Evolutionary conservation across 139 green algal species (phyloP), one percentile per base, ranked within the genome.

Genomic region (Chlorella vulgaris): DNA sequence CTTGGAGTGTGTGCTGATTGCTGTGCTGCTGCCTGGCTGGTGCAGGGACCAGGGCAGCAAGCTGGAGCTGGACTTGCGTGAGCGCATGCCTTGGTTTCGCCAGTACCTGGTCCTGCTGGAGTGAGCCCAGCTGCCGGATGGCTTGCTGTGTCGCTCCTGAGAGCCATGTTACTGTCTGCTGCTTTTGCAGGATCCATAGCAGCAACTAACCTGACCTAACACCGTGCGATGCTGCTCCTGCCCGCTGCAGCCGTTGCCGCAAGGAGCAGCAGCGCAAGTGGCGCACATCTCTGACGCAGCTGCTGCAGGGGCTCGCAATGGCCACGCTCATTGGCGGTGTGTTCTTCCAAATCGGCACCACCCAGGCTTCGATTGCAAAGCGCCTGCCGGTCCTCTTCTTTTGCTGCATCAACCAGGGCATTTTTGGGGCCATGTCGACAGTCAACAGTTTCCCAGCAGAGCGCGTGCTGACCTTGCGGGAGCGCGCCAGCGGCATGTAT

Each of bases 391-490:
- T 92, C 55, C 84, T 90, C 13, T 90, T 90, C 86, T 92, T 92
- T 84, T 79, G 73, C 53, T 38, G 31, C 53, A 79, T 79, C 73
- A 79, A 79, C 73, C 73, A 79, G 74, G 88, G 85, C 67, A 86
- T 90, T 53, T 90, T 90, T 58, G 88, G 83, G 2, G 84, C 88
- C 2, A 76, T 90, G n/a, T 73, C 76, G 39, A 71, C 89, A 26
- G 89, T 92, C 75, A 92, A 92, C 81, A 82, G 62, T 19, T 92
- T 92, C 78, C 88, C 88, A 19, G 79, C 78, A 15, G 88, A 92
- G 80, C 79, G 88, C 15, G 76, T 89, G 53, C 80, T 92, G 36
- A 74, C 79, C 1, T 68, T 92, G 55, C 69, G 88, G 5, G 88
- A 92, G 63, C 74, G 88, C 1, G 88, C 88, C 26, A 77, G 84